Percentiles rank a stretch among this genome's conserved stretches.
Conservation (phyloP, 1,139 yeast genomes). For the Saccharomycopsis hybrid region DNA sequence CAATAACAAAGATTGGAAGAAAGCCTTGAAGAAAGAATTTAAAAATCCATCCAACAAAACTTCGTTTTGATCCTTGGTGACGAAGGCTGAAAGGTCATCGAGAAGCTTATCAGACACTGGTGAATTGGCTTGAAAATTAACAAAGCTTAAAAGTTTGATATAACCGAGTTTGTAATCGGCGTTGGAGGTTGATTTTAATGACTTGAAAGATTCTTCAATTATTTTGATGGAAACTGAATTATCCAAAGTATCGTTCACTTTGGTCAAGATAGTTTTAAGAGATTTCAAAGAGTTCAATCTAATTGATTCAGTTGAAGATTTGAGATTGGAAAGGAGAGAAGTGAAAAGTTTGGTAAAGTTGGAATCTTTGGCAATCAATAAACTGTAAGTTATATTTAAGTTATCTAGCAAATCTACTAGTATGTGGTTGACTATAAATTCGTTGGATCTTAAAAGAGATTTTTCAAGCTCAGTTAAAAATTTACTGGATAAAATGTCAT, state of each 20-base stretch:
- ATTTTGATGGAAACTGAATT: constrained; percentile 28
- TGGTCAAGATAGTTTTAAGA: constrained; percentile 25
- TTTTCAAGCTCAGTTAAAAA: constrained; percentile 67
- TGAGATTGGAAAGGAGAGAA: constrained; percentile 58
- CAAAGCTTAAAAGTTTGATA: constrained; percentile 26
- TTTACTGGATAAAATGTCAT: constrained; percentile 35
- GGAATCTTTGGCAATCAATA: constrained; percentile 5
- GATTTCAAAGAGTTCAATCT: constrained; percentile 47
- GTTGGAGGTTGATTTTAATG: constrained; percentile 54
- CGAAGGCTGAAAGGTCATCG: constrained; percentile 40
- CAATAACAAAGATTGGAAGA: constrained; percentile 24
- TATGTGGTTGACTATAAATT: constrained; percentile 38
- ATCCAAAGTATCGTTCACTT: neutral
- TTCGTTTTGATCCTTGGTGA: constrained; percentile 75
- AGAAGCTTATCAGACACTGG: constrained; percentile 35
- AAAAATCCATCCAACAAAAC: constrained; percentile 45
- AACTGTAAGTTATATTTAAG: constrained; percentile 30
- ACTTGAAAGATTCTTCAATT: constrained; percentile 48
- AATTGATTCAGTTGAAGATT: constrained; percentile 63
- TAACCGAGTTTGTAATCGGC: constrained; percentile 59
- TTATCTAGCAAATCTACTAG: constrained; percentile 37
- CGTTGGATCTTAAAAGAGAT: constrained; percentile 77
- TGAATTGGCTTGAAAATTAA: neutral
- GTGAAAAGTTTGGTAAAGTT: constrained; percentile 47
- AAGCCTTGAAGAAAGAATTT: constrained; percentile 43